Evolutionary conservation across 2,329 filamentous ascomycete genomes (phyloP), one percentile per base, ranked within the genome.

Genomic region (Xylariaceae sp.): DNA sequence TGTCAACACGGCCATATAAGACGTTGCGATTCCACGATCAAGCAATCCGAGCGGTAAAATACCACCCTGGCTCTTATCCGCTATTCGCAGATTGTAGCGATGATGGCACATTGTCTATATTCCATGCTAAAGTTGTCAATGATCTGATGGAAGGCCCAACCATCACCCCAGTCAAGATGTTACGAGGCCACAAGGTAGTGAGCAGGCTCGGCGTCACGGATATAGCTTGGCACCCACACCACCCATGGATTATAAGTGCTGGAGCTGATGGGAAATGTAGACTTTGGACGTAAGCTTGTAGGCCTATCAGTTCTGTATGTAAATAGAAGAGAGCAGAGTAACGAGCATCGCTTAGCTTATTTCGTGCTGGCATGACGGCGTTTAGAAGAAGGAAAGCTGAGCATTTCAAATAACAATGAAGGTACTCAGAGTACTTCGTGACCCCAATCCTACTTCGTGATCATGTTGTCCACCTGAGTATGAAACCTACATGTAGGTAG

Each of bases 141-240:
- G 94, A 99, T 67, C 76, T 96, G 67, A 89, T 99, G 82, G 90
- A 95, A 74, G 96, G 96, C 64, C 91, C 94, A 6, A 95, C 87
- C 12, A 96, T 99, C 63, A 94, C 97, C 45, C 94, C 94, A 9
- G 79, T 99, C 55, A 99, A 97, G 78, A 90, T 95, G 63, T 78
- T 99, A 43, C 86, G 82, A 64, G 94, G 94, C 1, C 94, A 99
- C 72, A 88, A 86, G 70, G 84, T 97, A 2, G 86, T 87, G 64
- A 87, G 82, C 64, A 86, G 90, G 58, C 72, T 99, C 50, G 94
- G 94, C 58, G 91, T 97, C 14, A 78, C 97, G 76, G 92, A 96
- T 67, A 74, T 99, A 27, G 89, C 96, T 64, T 99, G 95, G 95
- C 94, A 99, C 74, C 90, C 90, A 6, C 82, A 81, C 56, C 89